Evolutionary conservation across 148 eudicot species (phyloP), one percentile per base, ranked within the genome.

Genomic region (Cornus kousa): DNA sequence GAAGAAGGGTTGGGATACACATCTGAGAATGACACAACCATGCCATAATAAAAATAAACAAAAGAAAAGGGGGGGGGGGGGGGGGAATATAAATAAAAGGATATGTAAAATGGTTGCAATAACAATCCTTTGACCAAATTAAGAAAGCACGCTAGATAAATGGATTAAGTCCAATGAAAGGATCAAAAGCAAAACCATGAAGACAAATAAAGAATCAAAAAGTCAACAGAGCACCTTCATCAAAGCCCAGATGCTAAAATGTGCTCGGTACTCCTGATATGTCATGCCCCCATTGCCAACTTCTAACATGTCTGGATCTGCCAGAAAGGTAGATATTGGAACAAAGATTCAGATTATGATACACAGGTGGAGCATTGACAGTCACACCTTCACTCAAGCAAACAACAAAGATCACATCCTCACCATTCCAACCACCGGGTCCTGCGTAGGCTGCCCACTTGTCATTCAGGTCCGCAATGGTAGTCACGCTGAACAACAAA

Each of bases 351-450:
- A 53, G 59, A 14, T 2, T 53, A 14, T 53, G 17, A 53, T 53
- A 16, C 17, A 1, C 17, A 53, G 14, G 59, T 53, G 59, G 59
- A 53, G 17, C 59, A 53, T 19, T 53, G 5, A 53, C 59, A 53
- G 59, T 17, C 59, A 53, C 19, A 2, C 7, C 16, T 53, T 53
- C 59, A 11, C 59, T 59, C 35, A n/a, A 53, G 9, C 7, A 40
- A 20, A 64, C 46, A 23, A 16, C 22, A 33, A 84, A 64, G 50
- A 79, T 75, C 68, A 70, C 70, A 82, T 60, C 76, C 85, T 77
- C 87, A 95, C 99, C 99, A 76, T 95, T 95, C 99, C 99, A 95
- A 87, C 97, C 97, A 81, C 99, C 99, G 83, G 99, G 99, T 78
- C 97, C 99, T 22, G 97, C 99, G 81, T 91, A 93, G 31, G 93